phyloP scores from a whole-genome alignment of 306 rosid species.

The Castanospermum australe region DNA sequence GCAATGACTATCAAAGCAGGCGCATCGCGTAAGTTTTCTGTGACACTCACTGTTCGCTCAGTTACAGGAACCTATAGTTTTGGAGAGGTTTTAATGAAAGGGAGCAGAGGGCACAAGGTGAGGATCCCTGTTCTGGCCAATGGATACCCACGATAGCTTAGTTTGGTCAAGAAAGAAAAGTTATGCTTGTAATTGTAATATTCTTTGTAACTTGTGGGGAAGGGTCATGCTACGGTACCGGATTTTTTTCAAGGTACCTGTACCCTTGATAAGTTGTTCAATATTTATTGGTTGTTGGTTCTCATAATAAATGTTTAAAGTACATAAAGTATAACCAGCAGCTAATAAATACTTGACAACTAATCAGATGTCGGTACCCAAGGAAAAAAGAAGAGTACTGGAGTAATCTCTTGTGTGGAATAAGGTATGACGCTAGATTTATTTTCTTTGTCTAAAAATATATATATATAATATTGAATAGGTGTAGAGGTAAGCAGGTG shows the following conservation, averaged over 20 bases:
- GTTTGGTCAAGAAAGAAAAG: slow-evolving; percentile 37
- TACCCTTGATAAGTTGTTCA: too few relatives aligned
- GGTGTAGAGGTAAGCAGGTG: slow-evolving; percentile 70
- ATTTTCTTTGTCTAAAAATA: slow-evolving; percentile 41
- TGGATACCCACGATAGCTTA: slow-evolving; percentile 74
- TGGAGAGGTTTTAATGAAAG: slow-evolving; percentile 89
- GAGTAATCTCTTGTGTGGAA: slow-evolving; percentile 69
- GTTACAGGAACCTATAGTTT: slow-evolving; percentile 81
- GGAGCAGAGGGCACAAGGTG: slow-evolving; percentile 93
- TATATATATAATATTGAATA: slow-evolving; percentile 47
- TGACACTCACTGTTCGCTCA: slow-evolving; percentile 78
- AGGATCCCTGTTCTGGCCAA: slow-evolving; percentile 90
- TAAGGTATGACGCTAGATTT: slow-evolving; percentile 67
- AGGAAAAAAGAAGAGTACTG: too few relatives aligned
- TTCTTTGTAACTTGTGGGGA: slow-evolving; percentile 90
- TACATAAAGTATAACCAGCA: too few relatives aligned
- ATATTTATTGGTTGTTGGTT: too few relatives aligned
- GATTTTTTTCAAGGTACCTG: too few relatives aligned
- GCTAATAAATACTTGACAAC: too few relatives aligned
- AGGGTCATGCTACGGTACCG: too few relatives aligned
- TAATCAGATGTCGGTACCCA: too few relatives aligned
- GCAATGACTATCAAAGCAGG: slow-evolving; percentile 82
- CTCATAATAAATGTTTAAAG: too few relatives aligned
- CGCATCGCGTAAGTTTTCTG: slow-evolving; percentile 68
- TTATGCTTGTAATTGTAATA: slow-evolving; percentile 65